Percentiles rank a stretch among this genome's conserved stretches.
Evolutionary conservation across 768 basidiomycete species (phyloP).

Genomic region (Ramaria sp.): DNA sequence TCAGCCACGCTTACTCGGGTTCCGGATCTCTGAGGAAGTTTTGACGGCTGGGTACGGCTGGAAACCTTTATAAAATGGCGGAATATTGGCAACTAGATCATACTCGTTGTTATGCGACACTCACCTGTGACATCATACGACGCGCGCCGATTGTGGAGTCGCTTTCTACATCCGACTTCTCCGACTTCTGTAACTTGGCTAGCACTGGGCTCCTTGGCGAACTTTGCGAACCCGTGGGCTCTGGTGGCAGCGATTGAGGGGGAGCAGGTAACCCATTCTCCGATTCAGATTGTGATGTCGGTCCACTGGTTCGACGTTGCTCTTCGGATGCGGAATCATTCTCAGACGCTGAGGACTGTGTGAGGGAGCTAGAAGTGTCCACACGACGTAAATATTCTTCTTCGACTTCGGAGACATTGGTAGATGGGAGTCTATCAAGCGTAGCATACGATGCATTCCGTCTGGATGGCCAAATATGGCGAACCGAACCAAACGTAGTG

Average conservation of each 20-base stretch:
- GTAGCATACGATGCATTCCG: conserved; percentile 43
- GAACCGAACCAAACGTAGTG: conserved; percentile 60
- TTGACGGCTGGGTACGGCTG: conserved; percentile 32
- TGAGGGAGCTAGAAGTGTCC: conserved; percentile 17
- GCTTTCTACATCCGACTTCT: conserved; percentile 60
- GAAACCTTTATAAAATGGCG: background rate
- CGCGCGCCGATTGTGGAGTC: conserved; percentile 75
- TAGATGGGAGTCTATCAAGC: conserved; percentile 49
- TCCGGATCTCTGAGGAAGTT: conserved; percentile 48
- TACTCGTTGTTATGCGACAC: background rate
- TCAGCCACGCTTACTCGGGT: conserved; percentile 51
- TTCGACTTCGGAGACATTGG: conserved; percentile 66
- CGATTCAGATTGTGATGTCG: background rate
- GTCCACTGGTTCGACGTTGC: background rate
- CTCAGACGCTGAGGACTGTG: conserved; percentile 30
- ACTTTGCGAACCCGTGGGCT: background rate
- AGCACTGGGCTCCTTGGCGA: background rate
- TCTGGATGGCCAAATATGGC: conserved; percentile 56
- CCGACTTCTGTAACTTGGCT: background rate
- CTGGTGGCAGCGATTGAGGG: background rate
- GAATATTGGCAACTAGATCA: background rate
- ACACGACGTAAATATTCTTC: conserved; percentile 39
- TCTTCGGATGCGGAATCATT: conserved; percentile 49
- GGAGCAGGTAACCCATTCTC: background rate
- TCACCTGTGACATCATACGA: conserved; percentile 2